Evolutionary conservation across 2,329 filamentous ascomycete genomes (phyloP).

Genomic region (Curvularia verruculosa): DNA sequence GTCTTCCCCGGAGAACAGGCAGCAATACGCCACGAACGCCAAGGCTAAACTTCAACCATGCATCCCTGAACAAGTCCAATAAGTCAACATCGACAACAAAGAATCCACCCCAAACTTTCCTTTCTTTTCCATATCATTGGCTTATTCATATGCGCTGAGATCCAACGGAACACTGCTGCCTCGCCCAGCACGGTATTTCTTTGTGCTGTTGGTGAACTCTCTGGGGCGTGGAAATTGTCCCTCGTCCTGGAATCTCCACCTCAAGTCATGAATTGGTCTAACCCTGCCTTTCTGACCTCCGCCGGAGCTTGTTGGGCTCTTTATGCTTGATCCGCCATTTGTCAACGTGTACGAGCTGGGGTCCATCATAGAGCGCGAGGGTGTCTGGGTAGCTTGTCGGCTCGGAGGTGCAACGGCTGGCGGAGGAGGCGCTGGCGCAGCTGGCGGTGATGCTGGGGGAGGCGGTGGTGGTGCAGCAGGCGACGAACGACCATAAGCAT

Average conservation of each 20-base stretch:
- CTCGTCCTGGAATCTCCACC: conserved; percentile 89
- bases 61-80: conserved; percentile 10
- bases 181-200: conserved; percentile 85
- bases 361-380: conserved; percentile 70
- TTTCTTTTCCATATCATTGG: neutral
- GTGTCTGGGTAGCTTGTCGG: conserved; percentile 50
- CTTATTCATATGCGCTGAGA: conserved; percentile 64
- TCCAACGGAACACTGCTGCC: conserved; percentile 94
- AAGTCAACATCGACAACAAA: conserved; percentile 17
- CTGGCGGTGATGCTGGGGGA: conserved; percentile 57
- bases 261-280: conserved; percentile 72
- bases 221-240: conserved; percentile 82
- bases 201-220: conserved; percentile 74
- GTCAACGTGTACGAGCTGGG: conserved; percentile 73
- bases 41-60: conserved; percentile 26
- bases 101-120: neutral
- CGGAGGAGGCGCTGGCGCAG: conserved; percentile 51
- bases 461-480: conserved; percentile 51
- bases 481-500: conserved; percentile 58
- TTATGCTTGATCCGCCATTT: conserved; percentile 46
- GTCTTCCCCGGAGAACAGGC: neutral
- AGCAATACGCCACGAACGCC: conserved; percentile 20
- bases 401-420: conserved; percentile 35
- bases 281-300: conserved; percentile 35
- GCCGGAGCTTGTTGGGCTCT: conserved; percentile 32